Evolutionary conservation across 495 filamentous ascomycete species (phyloP).

Genomic region (Usnea hakonensis): DNA sequence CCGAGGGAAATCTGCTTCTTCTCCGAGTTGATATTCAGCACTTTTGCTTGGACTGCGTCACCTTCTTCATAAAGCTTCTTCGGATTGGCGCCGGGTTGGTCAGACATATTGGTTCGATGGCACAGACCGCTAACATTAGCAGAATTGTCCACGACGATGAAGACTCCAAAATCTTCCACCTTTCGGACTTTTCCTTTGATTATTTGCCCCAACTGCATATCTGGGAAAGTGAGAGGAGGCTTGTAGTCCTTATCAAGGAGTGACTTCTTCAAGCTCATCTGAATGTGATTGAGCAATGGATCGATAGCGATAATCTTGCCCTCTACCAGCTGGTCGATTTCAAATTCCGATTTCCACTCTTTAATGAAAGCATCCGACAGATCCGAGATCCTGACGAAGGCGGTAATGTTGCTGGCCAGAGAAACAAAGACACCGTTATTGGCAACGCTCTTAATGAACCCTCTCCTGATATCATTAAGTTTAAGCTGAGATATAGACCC

Average conservation of each 20-base stretch:
- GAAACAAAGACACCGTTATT: constrained; percentile 81
- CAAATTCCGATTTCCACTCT: constrained; percentile 87
- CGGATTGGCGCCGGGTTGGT: constrained; percentile 67
- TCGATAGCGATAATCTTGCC: constrained; percentile 71
- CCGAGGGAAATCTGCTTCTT: constrained; percentile 77
- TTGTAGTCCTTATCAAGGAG: constrained; percentile 72
- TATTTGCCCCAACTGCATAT: constrained; percentile 68
- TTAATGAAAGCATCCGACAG: constrained; percentile 87
- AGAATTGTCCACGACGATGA: constrained; percentile 81
- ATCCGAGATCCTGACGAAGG: constrained; percentile 73
- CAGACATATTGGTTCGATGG: constrained; percentile 83
- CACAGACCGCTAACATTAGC: constrained; percentile 84
- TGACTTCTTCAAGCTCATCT: constrained; percentile 81
- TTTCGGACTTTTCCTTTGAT: constrained; percentile 86
- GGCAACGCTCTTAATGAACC: constrained; percentile 79
- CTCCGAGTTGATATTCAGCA: constrained; percentile 67
- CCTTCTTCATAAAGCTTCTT: constrained; percentile 78
- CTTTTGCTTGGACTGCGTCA: constrained; percentile 81
- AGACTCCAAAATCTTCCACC: constrained; percentile 89
- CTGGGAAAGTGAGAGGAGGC: constrained; percentile 55
- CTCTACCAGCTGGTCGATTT: constrained; percentile 80
- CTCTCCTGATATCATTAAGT: constrained; percentile 71
- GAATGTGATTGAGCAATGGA: constrained; percentile 55
- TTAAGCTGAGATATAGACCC: constrained; percentile 59
- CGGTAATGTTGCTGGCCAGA: constrained; percentile 70